These are phyloP conservation scores for Rhizopus stolonifer DNA, from an alignment of 371 early-diverging fungal species.

Conservation along the genomic window DNA sequence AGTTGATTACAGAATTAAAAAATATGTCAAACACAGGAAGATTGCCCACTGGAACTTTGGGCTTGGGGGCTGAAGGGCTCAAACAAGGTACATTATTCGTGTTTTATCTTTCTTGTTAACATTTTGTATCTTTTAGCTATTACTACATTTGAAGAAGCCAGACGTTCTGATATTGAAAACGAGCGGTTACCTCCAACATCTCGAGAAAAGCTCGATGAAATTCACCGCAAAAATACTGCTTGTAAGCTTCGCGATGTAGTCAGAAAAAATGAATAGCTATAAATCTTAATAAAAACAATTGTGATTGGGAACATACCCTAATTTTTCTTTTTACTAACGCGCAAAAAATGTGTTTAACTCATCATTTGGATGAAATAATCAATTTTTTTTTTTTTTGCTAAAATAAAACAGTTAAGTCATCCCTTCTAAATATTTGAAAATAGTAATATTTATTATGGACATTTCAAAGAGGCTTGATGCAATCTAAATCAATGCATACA, in stretches of 20 bases:
- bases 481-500: no score
- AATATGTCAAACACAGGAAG: slow-evolving; percentile 74
- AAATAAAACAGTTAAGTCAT: no score
- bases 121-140: no score
- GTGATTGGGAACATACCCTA: no score
- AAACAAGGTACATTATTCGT: slow-evolving; percentile 57
- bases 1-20: slow-evolving; percentile 91
- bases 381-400: no score
- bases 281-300: no score
- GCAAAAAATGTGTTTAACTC: no score
- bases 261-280: slow-evolving; percentile 3
- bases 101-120: background rate
- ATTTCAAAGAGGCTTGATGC: no score
- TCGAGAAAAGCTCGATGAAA: slow-evolving; percentile 37
- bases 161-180: slow-evolving; percentile 84
- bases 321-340: no score
- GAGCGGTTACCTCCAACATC: slow-evolving; percentile 87
- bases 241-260: slow-evolving; percentile 32
- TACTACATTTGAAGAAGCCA: slow-evolving; percentile 90
- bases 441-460: no score
- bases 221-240: slow-evolving; percentile 46
- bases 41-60: slow-evolving; percentile 84
- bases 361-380: no score
- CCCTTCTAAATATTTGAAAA: no score
- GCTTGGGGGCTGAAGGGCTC: slow-evolving; percentile 89